A percentile compares a stretch with the other conserved stretches of the same genome.
phyloP scores from a whole-genome alignment of 129 eudicot genomes.

The Escallonia herrerae region DNA sequence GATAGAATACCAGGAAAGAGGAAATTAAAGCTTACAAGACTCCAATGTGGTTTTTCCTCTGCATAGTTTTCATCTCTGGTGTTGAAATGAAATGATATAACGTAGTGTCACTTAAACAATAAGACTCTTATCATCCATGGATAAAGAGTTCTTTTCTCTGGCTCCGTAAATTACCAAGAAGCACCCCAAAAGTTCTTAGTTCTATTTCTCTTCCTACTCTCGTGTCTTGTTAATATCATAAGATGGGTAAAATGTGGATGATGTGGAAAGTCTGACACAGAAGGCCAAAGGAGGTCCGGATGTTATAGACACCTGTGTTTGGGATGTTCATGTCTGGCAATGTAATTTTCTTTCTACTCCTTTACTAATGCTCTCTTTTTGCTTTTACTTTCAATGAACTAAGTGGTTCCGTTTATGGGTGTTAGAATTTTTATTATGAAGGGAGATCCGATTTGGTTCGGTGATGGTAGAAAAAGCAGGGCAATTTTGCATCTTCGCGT shows the following conservation, averaged over 20 bases:
- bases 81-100: slow-evolving; percentile 22
- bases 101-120: slow-evolving; percentile 69
- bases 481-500: slow-evolving; percentile 72
- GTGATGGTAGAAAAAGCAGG: slow-evolving; percentile 76
- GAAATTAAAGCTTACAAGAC: slow-evolving; percentile 39
- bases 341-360: slow-evolving; percentile 27
- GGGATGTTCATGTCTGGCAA: slow-evolving; percentile 94
- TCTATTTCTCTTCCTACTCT: slow-evolving; percentile 4
- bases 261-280: slow-evolving; percentile 82
- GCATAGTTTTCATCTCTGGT: slow-evolving; percentile 18
- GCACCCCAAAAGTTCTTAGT: slow-evolving; percentile 69
- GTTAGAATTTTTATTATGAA: slow-evolving; percentile 78
- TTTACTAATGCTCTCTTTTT: background rate
- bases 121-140: slow-evolving; percentile 79
- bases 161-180: slow-evolving; percentile 89
- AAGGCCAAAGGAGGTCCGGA: slow-evolving; percentile 95
- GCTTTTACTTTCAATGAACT: slow-evolving; percentile 1
- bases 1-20: slow-evolving; percentile 6
- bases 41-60: slow-evolving; percentile 33
- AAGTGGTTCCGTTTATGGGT: slow-evolving; percentile 11
- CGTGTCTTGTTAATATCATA: background rate
- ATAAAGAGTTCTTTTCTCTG: slow-evolving; percentile 65
- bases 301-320: slow-evolving; percentile 83
- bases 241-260: slow-evolving; percentile 50
- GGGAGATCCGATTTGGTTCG: slow-evolving; percentile 75